phyloP scores from a whole-genome alignment of 2,329 filamentous ascomycete species.

The Fusarium pininemorale region DNA sequence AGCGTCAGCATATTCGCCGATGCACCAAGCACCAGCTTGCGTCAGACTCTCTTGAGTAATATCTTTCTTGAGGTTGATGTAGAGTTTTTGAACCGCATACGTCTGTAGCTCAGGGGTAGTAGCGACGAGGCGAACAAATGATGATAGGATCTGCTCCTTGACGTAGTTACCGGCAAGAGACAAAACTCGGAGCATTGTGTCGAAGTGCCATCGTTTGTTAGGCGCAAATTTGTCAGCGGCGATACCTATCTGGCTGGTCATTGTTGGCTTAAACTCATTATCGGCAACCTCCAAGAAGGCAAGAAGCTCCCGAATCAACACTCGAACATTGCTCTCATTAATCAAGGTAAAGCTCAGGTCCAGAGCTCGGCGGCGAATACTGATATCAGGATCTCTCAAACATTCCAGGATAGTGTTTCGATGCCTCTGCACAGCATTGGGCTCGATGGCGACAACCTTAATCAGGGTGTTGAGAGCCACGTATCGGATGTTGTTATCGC shows the following conservation, averaged over 20 bases:
- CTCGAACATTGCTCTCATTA: slow-evolving; percentile 94
- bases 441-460: slow-evolving; percentile 97
- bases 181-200: slow-evolving; percentile 94
- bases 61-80: slow-evolving; percentile 89
- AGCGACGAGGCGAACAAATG: slow-evolving; percentile 93
- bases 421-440: slow-evolving; percentile 95
- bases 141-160: slow-evolving; percentile 96
- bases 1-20: slow-evolving; percentile 94
- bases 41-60: slow-evolving; percentile 97
- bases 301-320: slow-evolving; percentile 90
- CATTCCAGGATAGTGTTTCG: slow-evolving; percentile 98
- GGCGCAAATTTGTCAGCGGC: slow-evolving; percentile 95
- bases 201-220: slow-evolving; percentile 98
- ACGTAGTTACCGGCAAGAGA: slow-evolving; percentile 96
- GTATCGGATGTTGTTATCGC: slow-evolving; percentile 99
- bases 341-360: slow-evolving; percentile 98
- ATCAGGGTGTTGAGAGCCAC: slow-evolving; percentile 97
- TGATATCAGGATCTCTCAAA: slow-evolving; percentile 95
- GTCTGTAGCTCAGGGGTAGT: slow-evolving; percentile 95
- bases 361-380: slow-evolving; percentile 92
- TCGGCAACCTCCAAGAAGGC: slow-evolving; percentile 97
- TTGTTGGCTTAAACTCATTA: slow-evolving; percentile 97
- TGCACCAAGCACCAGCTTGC: slow-evolving; percentile 93
- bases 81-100: slow-evolving; percentile 95
- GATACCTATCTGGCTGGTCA: slow-evolving; percentile 98